Evolutionary conservation across 2,329 filamentous ascomycete genomes (phyloP), one percentile per base, ranked within the genome.

Genomic region (Periconia digitata): DNA sequence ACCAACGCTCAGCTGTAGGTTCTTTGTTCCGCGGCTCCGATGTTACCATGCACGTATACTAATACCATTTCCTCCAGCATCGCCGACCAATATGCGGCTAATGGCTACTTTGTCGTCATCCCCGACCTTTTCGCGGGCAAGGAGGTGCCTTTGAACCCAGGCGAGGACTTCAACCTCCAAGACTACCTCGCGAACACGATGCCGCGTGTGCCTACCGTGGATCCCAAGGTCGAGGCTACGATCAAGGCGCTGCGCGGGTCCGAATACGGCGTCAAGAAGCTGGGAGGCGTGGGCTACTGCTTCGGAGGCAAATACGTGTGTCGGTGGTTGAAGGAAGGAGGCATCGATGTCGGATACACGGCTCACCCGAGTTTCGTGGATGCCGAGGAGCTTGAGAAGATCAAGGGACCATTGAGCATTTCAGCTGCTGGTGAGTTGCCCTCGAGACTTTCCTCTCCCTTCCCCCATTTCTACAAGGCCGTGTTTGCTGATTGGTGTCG

Each of bases 301-400:
- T 89, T 90, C 57, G 87, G 88, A 32, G 79, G 72, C 3, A 81
- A 80, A 56, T 82, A 81, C 55, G 77, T 80, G 44, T 79, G 80
- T 44, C 84, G 90, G 36, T 87, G 85, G 76, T 79, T 83, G 21
- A 76, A 72, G 38, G 83, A 83, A 56, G 64, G 77, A 47, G 83
- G 83, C 53, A 74, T 92, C 56, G 79, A 89, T 45, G 87, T 81
- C 44, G 89, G 87, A 34, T 94, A 80, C 72, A 72, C 83, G 16
- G 90, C 89, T 1, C 90, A 94, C 71, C 90, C 90, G 0, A 88
- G 84, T 21, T 91, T 91, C 58, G 82, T 94, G 3, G 73, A 79
- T 2, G 75, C 78, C 22, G 78, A 76, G 0, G 86, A 89, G 72
- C 73, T 88, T 32, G 68, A 73, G 53, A 80, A 74, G 1, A 77